phyloP scores from a whole-genome alignment of 495 filamentous ascomycete genomes.

The Neurospora tetraspora region DNA sequence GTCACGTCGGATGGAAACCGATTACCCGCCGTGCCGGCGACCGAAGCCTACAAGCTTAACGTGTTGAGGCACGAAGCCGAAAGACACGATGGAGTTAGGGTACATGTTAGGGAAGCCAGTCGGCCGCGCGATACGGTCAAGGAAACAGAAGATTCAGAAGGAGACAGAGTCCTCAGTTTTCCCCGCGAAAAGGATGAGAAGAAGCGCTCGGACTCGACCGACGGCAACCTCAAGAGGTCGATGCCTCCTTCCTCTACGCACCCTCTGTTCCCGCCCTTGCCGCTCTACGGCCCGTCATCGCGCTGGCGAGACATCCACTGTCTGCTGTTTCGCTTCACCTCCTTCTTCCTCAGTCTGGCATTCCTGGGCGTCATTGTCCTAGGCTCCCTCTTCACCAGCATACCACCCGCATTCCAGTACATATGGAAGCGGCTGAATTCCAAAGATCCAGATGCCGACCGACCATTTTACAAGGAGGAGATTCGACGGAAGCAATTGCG shows the following conservation, averaged over 20 bases:
- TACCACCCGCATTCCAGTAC: conserved; percentile 39
- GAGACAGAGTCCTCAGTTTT: conserved; percentile 6
- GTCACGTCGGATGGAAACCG: conserved; percentile 53
- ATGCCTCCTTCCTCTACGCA: conserved; percentile 58
- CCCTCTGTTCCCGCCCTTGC: conserved; percentile 81
- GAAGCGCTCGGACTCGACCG: conserved; percentile 9
- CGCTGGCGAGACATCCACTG: conserved; percentile 53
- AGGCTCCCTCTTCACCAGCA: conserved; percentile 55
- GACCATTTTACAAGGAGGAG: conserved; percentile 66
- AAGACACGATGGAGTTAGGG: conserved; percentile 6
- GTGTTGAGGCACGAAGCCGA: conserved; percentile 43
- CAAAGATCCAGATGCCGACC: conserved; percentile 42
- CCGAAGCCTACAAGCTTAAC: conserved; percentile 60
- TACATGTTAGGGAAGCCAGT: conserved; percentile 16
- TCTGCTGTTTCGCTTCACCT: conserved; percentile 48
- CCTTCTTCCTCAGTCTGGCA: conserved; percentile 62
- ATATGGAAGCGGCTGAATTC: conserved; percentile 41
- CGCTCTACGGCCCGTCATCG: conserved; percentile 70
- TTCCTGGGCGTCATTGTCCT: conserved; percentile 70
- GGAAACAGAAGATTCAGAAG: neutral
- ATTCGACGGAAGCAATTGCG: conserved; percentile 40
- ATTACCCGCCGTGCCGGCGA: conserved; percentile 53
- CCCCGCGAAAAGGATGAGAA: conserved; percentile 5
- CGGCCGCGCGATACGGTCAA: conserved; percentile 5
- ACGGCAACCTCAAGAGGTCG: conserved; percentile 28